Conservation (phyloP, 805 yeast species). For the Candida nemodendra region DNA sequence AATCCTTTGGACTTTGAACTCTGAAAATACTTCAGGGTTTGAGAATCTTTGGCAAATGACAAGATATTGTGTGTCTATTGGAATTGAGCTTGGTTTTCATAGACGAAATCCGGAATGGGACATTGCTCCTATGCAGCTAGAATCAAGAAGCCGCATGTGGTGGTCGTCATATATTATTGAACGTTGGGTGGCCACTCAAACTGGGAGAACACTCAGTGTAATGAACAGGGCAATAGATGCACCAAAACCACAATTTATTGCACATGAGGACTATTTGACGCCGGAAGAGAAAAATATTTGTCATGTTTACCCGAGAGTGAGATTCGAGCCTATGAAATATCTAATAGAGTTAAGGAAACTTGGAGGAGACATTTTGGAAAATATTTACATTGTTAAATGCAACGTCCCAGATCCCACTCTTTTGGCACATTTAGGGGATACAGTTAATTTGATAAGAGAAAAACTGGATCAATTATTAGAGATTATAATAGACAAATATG, state of each 20-base stretch:
- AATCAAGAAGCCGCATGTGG: conserved; percentile 2
- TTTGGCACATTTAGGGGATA: neutral
- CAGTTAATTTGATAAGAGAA: conserved; percentile 4
- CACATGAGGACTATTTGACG: neutral
- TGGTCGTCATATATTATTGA: conserved; percentile 6
- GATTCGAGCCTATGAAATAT: conserved; percentile 1
- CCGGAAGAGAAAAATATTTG: neutral
- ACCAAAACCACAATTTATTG: neutral
- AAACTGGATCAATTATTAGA: conserved; percentile 5
- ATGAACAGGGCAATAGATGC: conserved; percentile 6
- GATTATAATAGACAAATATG: conserved; percentile 4
- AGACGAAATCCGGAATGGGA: conserved; percentile 1
- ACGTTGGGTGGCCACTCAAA: conserved; percentile 3
- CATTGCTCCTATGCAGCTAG: neutral
- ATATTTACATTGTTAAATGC: conserved; percentile 2
- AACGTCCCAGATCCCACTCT: neutral
- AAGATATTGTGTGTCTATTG: neutral
- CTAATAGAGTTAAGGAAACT: conserved; percentile 1
- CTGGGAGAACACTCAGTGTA: conserved; percentile 5
- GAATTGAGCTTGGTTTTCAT: conserved; percentile 4
- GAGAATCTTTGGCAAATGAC: conserved; percentile 2
- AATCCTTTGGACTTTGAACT: neutral
- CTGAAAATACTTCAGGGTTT: neutral
- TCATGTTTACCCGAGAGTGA: neutral
- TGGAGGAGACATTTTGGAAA: conserved; percentile 6